Base-by-base conservation (phyloP, 2,329 filamentous ascomycete genomes). In the Fusarium scirpi region DNA sequence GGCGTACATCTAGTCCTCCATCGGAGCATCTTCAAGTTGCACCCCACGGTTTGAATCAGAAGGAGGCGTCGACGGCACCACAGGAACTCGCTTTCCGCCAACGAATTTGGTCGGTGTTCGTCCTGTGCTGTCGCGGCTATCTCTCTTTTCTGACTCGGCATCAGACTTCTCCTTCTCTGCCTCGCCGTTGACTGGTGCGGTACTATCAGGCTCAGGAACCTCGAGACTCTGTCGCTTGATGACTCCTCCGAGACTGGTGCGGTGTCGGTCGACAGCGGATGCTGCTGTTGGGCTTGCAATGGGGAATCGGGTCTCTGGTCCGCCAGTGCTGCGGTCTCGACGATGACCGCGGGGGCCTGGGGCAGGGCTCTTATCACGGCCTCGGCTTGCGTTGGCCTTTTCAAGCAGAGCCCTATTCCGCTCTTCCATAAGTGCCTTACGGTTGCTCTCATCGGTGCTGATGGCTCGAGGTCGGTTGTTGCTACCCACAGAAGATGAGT, bases 361-460 rank as follows among this genome's bases (percentile, higher is more conserved):
- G 8, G 87, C 90, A 10, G 94, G 94, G 67, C 91, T 94, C 25
- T 88, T 91, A 30, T 90, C 92, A 52, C 94, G 89, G 77, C 90
- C 91, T 55, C 93, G 89, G 72, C 89, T 82, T 20, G 86, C 85
- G 34, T 86, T 88, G 60, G 84, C 85, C 77, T 90, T 90, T 71
- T 89, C 89, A 48, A 96, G 89, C 67, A 95, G 87, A 53, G 94
- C 93, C 67, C 93, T 90, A 78, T 94, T 93, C 55, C 96, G 90
- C 79, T 97, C 96, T 81, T 98, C 95, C 90, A 97, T 95, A 72
- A 97, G 91, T 46, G 93, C 93, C 76, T 94, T 93, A 65, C 96
- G 92, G 80, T 97, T 97, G 82, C 94, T 97, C 84, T 99, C 96
- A 78, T 99, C 94, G 1, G 94, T 97, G 79, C 93, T 97, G 76